Conservation (phyloP, 371 early-diverging fungal genomes). For the Zychaea mexicana region DNA sequence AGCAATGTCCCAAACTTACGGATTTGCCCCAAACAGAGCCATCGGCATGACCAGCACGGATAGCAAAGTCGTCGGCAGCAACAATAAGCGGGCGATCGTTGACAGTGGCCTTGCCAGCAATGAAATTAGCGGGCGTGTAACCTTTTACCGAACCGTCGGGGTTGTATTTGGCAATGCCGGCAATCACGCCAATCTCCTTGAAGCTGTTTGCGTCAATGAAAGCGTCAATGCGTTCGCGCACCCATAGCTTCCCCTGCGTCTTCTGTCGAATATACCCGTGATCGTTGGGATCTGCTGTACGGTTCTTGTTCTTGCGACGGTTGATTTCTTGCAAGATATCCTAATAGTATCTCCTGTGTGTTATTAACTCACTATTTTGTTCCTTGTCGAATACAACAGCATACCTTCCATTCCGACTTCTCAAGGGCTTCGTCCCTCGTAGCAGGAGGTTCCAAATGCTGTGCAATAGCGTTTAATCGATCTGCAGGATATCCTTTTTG, state of each 20-base stretch:
- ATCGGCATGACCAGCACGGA: slow-evolving; percentile 53
- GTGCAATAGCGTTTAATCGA: slow-evolving; percentile 27
- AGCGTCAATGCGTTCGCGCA: slow-evolving; percentile 41
- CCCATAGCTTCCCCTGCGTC: slow-evolving; percentile 46
- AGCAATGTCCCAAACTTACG: too few species aligned
- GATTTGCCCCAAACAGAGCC: slow-evolving; percentile 51
- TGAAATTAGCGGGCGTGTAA: slow-evolving; percentile 42
- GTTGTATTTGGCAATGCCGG: slow-evolving; percentile 39
- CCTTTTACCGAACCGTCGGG: slow-evolving; percentile 25
- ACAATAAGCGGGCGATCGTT: slow-evolving; percentile 33
- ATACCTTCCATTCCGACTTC: slow-evolving; percentile 51
- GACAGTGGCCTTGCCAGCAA: slow-evolving; percentile 41
- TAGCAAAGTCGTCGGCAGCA: slow-evolving; percentile 48
- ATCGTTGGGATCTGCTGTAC: slow-evolving; percentile 32
- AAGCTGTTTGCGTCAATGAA: slow-evolving; percentile 38
- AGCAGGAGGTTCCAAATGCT: slow-evolving; percentile 24
- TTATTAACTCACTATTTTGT: background rate
- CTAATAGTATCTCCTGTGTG: slow-evolving; percentile 9
- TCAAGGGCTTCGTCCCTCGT: slow-evolving; percentile 37
- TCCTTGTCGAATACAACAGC: background rate
- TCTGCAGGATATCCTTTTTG: background rate
- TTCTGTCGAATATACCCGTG: slow-evolving; percentile 45
- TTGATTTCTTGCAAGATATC: slow-evolving; percentile 33
- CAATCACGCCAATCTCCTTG: slow-evolving; percentile 40
- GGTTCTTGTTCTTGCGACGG: slow-evolving; percentile 29